Evolutionary conservation across 805 yeast species (phyloP), one percentile per base, ranked within the genome.

Genomic region (Candida nemodendra): DNA sequence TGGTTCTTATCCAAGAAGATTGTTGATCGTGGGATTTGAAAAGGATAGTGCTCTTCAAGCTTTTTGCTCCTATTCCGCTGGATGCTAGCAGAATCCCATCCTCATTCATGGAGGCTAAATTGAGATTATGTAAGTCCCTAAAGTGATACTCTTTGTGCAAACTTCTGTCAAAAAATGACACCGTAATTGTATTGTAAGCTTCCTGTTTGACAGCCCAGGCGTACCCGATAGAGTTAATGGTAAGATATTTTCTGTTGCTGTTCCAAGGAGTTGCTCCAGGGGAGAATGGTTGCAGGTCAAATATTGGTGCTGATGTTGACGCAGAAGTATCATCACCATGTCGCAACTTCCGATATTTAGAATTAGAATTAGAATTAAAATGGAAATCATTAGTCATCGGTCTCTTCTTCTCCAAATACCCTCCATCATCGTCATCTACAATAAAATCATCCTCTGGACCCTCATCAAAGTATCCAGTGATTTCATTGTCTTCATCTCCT

Each of bases 211-310:
- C 93, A 0, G 88, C 70, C 78, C 95, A 84, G 0, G 81, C 83
- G 56, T 86, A 85, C 0, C 97, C 99, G 19, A 79, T 65, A 8
- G 82, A 69, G 50, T 86, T 86, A 72, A 90, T 86, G 15, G 88
- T 78, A 27, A 91, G 62, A 52, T 88, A 90, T 37, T 96, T 70
- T 60, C 91, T 75, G 36, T 78, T 68, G 35, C 66, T 64, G 22
- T 62, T 61, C 83, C 90, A 89, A 0, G 96, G 95, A 0, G 98
- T 91, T 5, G 84, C 76, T 1, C 98, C 98, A 1, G 87, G 84
- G 3, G 95, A 87, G 50, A 79, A 83, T 0, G 96, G 90, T 31
- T 64, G 67, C 19, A 79, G 52, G 7, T 64, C 66, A 33, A 64
- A 66, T 27, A 35, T 43, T 4, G 49, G 38, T 30, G 34, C 9